Evolutionary conservation across 2,329 filamentous ascomycete species (phyloP), one percentile per base, ranked within the genome.

Genomic region (Hypoxylon sp.): DNA sequence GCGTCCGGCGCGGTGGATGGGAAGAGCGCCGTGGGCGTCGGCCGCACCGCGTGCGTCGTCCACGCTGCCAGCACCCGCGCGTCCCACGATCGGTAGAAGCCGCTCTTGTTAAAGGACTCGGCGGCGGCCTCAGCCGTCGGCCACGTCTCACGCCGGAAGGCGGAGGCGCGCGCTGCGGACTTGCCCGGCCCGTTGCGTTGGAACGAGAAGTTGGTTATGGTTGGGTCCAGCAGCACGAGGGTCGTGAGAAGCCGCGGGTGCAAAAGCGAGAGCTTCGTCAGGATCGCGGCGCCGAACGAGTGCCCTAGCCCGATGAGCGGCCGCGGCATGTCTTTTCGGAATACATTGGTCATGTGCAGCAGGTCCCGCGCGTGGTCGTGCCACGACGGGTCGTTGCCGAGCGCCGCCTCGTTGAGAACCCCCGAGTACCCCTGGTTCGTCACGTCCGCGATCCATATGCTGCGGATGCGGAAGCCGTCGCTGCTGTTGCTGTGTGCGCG

Each of bases 361-460:
- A 97, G 87, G 79, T 98, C 95, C 51, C 94, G 89, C 50, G 92
- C 83, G 78, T 96, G 90, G 80, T 98, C 95, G 70, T 90, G 86
- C 94, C 94, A 98, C 73, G 88, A 89, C 37, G 94, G 93, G 79
- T 98, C 94, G 78, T 97, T 92, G 62, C 94, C 95, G 1, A 97
- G 82, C 10, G 86, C 83, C 44, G 85, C 78, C 79, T 94, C 91
- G 78, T 98, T 98, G 46, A 97, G 77, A 10, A 92, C 82, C 42
- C 91, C 89, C 77, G 92, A 97, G 74, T 88, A 84, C 37, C 94
- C 94, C 82, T 98, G 93, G 77, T 93, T 91, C 31, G 93, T 90
- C n/a, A 92, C 88, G 81, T 98, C 95, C 68, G 93, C 90, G 74
- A 97, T 96, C 92, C 93, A 97, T 73, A 98, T 94, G 68, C 88